Percentiles rank a stretch among this genome's conserved stretches.
These are phyloP conservation scores for Phytophthora ohioensis DNA, from an alignment of 352 stramenopile genomes.

Conservation along the genomic window DNA sequence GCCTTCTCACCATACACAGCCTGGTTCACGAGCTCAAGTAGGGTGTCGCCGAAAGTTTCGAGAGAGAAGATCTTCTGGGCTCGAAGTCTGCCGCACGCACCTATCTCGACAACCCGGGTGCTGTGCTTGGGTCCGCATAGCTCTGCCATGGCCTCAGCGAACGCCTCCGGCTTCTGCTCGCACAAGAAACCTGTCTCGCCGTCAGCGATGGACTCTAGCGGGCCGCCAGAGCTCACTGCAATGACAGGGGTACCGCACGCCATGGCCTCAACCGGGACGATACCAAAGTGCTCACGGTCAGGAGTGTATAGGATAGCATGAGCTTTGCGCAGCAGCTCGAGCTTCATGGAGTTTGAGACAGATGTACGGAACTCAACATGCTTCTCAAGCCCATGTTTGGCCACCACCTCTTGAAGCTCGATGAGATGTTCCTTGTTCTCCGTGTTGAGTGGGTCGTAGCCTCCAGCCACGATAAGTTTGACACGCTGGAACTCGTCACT, in stretches of 20 bases:
- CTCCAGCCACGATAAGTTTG: conserved; percentile 94
- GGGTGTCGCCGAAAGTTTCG: conserved; percentile 75
- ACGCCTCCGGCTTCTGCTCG: conserved; percentile 61
- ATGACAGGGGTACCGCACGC: conserved; percentile 94
- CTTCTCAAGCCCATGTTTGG: conserved; percentile 51
- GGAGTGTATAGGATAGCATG: conserved; percentile 97
- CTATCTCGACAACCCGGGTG: conserved; percentile 51
- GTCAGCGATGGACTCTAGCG: conserved; percentile 96
- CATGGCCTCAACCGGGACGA: conserved; percentile 99
- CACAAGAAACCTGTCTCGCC: conserved; percentile 88
- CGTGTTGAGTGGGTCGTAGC: conserved; percentile 95
- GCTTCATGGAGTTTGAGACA: conserved; percentile 90
- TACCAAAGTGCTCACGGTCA: conserved; percentile 98
- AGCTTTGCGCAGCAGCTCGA: conserved; percentile 84
- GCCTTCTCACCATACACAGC: conserved; percentile 47
- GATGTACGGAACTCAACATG: conserved; percentile 92
- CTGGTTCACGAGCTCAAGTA: conserved; percentile 57
- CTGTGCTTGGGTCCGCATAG: conserved; percentile 52
- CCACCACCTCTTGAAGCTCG: conserved; percentile 89
- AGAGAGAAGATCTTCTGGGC: conserved; percentile 75
- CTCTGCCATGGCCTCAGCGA: conserved; percentile 69
- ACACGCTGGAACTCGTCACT: conserved; percentile 56
- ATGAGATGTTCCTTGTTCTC: conserved; percentile 97
- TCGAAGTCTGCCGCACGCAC: conserved; percentile 55
- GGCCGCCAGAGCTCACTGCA: conserved; percentile 94